Percentiles rank a stretch among this genome's conserved stretches.
Evolutionary conservation across 2,329 filamentous ascomycete species (phyloP).

Genomic region (Byssochlamys sp.): DNA sequence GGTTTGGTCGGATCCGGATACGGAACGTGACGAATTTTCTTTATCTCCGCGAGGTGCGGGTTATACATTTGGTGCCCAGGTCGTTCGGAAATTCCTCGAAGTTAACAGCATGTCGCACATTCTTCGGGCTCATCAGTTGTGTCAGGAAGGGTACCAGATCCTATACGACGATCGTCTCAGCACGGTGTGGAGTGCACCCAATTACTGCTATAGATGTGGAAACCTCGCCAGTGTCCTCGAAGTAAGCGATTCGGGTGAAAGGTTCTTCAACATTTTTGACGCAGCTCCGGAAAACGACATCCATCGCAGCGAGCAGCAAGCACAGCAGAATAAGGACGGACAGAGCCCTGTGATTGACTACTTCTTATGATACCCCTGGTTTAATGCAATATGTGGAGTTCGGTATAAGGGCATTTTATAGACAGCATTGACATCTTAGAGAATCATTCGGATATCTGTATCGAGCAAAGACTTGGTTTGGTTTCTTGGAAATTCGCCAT

Average conservation of each 20-base stretch:
- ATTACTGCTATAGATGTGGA: slow-evolving; percentile 89
- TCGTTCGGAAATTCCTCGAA: slow-evolving; percentile 94
- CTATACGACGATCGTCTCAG: slow-evolving; percentile 89
- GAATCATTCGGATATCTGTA: slow-evolving; percentile 1
- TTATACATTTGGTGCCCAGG: slow-evolving; percentile 94
- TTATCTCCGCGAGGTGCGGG: slow-evolving; percentile 86
- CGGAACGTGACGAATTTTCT: slow-evolving; percentile 94
- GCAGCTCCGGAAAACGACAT: slow-evolving; percentile 86
- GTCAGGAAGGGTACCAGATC: slow-evolving; percentile 94
- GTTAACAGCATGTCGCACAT: slow-evolving; percentile 98
- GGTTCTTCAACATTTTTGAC: slow-evolving; percentile 96
- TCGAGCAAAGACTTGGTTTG: neutral
- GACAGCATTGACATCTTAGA: slow-evolving; percentile 11
- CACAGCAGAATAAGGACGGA: slow-evolving; percentile 57
- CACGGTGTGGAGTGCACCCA: slow-evolving; percentile 96
- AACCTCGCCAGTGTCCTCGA: slow-evolving; percentile 96
- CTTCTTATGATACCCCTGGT: slow-evolving; percentile 51
- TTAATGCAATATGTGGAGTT: slow-evolving; percentile 15
- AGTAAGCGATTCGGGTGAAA: slow-evolving; percentile 82
- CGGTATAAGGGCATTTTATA: slow-evolving; percentile 20
- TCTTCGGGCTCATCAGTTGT: slow-evolving; percentile 91
- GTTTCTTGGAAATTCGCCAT: neutral
- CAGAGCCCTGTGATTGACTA: slow-evolving; percentile 63
- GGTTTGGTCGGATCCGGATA: slow-evolving; percentile 95
- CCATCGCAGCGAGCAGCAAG: slow-evolving; percentile 70